Evolutionary conservation across 1,139 yeast genomes (phyloP).

Genomic region (Candida freyschussii): DNA sequence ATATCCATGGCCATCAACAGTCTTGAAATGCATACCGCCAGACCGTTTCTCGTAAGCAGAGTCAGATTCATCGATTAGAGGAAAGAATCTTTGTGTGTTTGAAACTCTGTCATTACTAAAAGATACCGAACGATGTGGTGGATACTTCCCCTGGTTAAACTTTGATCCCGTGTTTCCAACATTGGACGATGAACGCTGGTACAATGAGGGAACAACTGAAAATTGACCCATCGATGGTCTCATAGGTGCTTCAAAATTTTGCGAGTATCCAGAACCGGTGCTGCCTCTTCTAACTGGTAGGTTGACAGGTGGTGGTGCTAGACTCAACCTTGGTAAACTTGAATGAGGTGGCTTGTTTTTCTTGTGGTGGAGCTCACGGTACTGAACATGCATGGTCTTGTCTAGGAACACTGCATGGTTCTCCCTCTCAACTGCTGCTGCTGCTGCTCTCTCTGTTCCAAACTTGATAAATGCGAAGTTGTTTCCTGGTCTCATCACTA

Average conservation of each 20-base stretch:
- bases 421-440: conserved; percentile 76
- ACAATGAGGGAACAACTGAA: conserved; percentile 2
- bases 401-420: conserved; percentile 71
- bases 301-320: conserved; percentile 76
- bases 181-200: conserved; percentile 8
- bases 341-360: conserved; percentile 14
- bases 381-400: conserved; percentile 80
- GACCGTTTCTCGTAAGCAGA: conserved; percentile 1
- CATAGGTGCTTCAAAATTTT: conserved; percentile 2
- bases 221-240: conserved; percentile 19
- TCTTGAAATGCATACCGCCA: conserved; percentile 8
- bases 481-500: conserved; percentile 45
- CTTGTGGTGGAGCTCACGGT: conserved; percentile 53
- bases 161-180: conserved; percentile 4
- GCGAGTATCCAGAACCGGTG: conserved; percentile 25
- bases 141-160: conserved; percentile 4
- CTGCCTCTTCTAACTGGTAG: conserved; percentile 40
- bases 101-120: conserved; percentile 15
- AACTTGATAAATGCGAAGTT: conserved; percentile 71
- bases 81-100: conserved; percentile 4
- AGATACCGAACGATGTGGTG: conserved; percentile 20
- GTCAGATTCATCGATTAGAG: conserved; percentile 11
- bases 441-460: conserved; percentile 65
- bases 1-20: conserved; percentile 1
- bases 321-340: conserved; percentile 32